Percentiles rank a stretch among this genome's conserved stretches.
These are phyloP conservation scores for Cornus suecica DNA, from an alignment of 148 eudicot genomes.

Conservation along the genomic window DNA sequence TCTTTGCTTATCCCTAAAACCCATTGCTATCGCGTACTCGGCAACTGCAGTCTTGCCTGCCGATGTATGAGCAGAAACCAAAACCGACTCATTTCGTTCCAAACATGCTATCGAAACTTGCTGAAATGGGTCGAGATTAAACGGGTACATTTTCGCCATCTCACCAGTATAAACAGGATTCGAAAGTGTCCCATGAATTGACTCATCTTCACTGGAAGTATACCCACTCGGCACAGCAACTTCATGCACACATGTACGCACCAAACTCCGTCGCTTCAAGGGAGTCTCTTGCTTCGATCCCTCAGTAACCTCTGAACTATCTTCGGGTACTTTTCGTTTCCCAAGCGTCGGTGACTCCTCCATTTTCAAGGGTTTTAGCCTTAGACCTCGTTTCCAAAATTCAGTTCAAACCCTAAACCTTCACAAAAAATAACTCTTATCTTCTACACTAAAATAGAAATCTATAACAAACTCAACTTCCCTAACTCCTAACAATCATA, in stretches of 20 bases:
- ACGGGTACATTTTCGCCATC: constrained; percentile 66
- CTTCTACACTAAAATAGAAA: neutral
- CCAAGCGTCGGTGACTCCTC: constrained; percentile 28
- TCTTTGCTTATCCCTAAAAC: constrained; percentile 77
- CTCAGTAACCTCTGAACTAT: constrained; percentile 9
- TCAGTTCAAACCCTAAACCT: neutral
- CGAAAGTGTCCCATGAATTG: constrained; percentile 67
- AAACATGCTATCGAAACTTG: constrained; percentile 76
- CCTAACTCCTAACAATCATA: neutral
- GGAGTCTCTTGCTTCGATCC: constrained; percentile 22
- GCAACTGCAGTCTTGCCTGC: constrained; percentile 98
- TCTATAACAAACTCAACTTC: neutral
- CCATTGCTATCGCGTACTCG: constrained; percentile 94
- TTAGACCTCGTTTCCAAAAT: neutral
- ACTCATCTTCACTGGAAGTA: constrained; percentile 32
- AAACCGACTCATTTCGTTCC: constrained; percentile 78
- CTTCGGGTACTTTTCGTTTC: constrained; percentile 45
- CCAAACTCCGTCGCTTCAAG: constrained; percentile 34
- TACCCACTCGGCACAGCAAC: constrained; percentile 78
- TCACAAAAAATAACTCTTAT: neutral
- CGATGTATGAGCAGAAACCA: constrained; percentile 94
- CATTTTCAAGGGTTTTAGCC: constrained; percentile 11
- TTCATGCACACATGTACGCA: constrained; percentile 84
- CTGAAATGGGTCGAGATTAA: constrained; percentile 87
- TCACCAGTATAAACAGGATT: constrained; percentile 57